Base-by-base conservation (phyloP, 23 red algal genomes). In the Gracilariopsis chorda region DNA sequence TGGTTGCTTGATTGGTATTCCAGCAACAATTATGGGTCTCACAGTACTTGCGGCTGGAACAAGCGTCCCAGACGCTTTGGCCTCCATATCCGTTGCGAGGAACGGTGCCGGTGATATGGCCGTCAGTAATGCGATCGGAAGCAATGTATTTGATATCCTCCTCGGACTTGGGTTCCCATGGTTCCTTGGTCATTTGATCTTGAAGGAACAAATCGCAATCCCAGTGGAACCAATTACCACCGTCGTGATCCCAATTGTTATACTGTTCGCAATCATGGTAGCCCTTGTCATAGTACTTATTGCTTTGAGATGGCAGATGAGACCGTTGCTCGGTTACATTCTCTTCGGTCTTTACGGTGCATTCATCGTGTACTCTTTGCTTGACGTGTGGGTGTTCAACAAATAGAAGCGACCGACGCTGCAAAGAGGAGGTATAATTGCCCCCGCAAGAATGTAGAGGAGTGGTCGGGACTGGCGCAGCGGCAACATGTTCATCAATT, bases 1-100 rank as follows among this genome's bases (percentile, higher is more conserved):
- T 69, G 91, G 91, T 51, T 94, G 91, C 37, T 55, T 94, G 37
- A 78, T 94, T 53, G 91, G 91, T 29, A 87, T 94, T 80, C 91
- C 91, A 33, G 47, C 79, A 5, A 40, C 80, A 21, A 81, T 76
- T 7, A 85, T 94, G 81, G 91, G 91, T 32, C 29, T 94, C 19
- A 94, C 91, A 45, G 81, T 94, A 11, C 82, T 94, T 27, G 91
- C 91, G 19, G 91, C 91, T 0, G 91, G 91, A 30, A 94, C 91
- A 46, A 86, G 80, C 25, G 91, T 94, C 58, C 91, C 91, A 11
- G 91, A 94, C 51, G 91, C 91, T 13, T 81, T 94, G n/a, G 91
- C 91, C 10, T 86, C 79, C 1, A 64, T 94, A 28, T 84, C 91
- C 3, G 91, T 94, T 5, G 91, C 91, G 13, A 46, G 79, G 40